Evolutionary conservation across 2,329 filamentous ascomycete genomes (phyloP).

Genomic region (Periglandula ipomoeae): DNA sequence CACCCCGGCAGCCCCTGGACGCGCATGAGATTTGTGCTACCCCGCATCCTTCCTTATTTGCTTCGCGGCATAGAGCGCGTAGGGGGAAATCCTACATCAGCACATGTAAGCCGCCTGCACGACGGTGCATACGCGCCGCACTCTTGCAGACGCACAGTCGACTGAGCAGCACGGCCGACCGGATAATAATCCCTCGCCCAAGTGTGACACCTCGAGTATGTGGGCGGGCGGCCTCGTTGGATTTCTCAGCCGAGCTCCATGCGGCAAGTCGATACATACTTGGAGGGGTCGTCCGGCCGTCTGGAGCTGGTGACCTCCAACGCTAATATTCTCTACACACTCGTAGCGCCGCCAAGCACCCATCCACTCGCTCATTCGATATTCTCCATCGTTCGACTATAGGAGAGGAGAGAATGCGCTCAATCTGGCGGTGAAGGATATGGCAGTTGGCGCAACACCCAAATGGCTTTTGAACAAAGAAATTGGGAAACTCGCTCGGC

Average conservation of each 20-base stretch:
- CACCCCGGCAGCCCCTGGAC: neutral
- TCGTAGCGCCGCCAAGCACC: neutral
- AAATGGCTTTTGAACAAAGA: neutral
- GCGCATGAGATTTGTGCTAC: slow-evolving; percentile 3
- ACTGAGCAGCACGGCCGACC: no score
- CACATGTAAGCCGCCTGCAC: neutral
- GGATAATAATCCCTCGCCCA: no score
- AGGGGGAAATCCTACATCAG: slow-evolving; percentile 3
- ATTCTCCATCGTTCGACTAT: no score
- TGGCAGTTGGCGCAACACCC: no score
- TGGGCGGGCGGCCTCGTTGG: no score
- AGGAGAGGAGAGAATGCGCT: neutral
- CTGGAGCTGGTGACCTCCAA: neutral
- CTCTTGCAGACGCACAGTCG: no score
- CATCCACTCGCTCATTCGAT: neutral
- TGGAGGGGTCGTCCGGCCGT: neutral
- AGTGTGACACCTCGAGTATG: no score
- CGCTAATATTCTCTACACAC: no score
- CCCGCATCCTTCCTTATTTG: slow-evolving; percentile 6
- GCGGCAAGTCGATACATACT: no score
- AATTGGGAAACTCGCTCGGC: neutral
- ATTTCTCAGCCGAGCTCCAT: no score
- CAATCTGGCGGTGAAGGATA: neutral
- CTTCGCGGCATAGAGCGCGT: slow-evolving; percentile 10
- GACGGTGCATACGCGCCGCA: neutral